phyloP scores from a whole-genome alignment of 148 eudicot species.

The Chenopodium berlandieri region DNA sequence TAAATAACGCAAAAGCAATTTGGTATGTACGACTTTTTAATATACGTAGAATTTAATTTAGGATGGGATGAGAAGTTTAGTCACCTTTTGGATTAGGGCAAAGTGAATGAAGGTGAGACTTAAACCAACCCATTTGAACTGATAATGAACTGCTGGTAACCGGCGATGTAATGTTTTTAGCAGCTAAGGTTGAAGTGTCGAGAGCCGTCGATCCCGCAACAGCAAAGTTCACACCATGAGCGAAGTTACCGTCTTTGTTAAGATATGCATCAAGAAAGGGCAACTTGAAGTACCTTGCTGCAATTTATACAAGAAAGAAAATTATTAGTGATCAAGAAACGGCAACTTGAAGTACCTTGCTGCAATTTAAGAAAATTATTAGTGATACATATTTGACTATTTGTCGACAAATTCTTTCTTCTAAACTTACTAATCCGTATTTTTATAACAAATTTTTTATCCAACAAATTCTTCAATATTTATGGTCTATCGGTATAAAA shows the following conservation, averaged over 20 bases:
- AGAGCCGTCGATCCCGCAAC: too few relatives aligned
- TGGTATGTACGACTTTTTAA: too few relatives aligned
- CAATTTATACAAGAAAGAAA: not conserved
- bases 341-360: constrained; percentile 21
- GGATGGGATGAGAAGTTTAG: too few relatives aligned
- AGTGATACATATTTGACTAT: not conserved
- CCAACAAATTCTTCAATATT: too few relatives aligned
- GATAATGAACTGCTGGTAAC: constrained; percentile 20
- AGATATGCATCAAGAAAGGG: constrained; percentile 22
- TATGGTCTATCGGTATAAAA: too few relatives aligned
- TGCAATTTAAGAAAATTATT: not conserved
- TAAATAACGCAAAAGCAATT: too few relatives aligned
- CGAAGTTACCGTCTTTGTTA: constrained; percentile 10
- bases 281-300: constrained; percentile 19
- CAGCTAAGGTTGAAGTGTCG: too few relatives aligned
- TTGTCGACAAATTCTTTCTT: too few relatives aligned
- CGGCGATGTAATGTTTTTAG: not conserved
- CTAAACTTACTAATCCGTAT: too few relatives aligned
- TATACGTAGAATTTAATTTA: too few relatives aligned
- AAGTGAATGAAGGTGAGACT: constrained; percentile 15
- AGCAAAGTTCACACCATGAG: too few relatives aligned
- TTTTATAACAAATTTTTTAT: too few relatives aligned
- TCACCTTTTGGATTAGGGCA: constrained; percentile 15
- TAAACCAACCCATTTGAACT: constrained; percentile 28
- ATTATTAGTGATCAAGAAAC: not conserved